Base-by-base conservation (phyloP, 352 stramenopile genomes). In the Globisporangium acanthophoron region DNA sequence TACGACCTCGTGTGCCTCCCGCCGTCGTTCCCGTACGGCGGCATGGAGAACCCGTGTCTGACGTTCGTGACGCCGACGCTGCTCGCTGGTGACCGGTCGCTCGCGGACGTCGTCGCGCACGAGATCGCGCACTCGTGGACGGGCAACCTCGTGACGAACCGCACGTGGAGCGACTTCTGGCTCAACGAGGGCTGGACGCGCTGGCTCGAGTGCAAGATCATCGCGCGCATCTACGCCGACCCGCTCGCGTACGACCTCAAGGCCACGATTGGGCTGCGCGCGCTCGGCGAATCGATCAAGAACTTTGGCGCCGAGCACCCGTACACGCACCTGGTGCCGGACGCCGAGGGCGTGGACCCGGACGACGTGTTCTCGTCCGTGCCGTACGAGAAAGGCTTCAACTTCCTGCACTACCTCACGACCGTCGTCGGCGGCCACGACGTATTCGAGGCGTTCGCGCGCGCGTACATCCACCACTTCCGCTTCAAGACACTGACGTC, bases 131-230 rank as follows among this genome's bases (percentile, higher is more conserved):
- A 98, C 69, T 94, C 70, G 49, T 99, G 97, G 97, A 98, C 92
- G 0, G 97, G 97, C 5, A 99, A 99, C 73, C 64, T 99, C 7
- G 89, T 99, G 15, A 99, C 96, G 9, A 99, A 99, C 80, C 75
- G 76, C 56, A 97, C 88, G 52, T 99, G 88, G 85, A 85, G 86
- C 20, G 87, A 98, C 69, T 99, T 99, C 69, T 99, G 96, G 96
- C 73, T 99, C n/a, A 99, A 99, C 66, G 97, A 99, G 62, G 96
- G 96, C 13, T 99, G 93, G 93, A 99, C 97, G 1, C 88, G 97
- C 58, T 99, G 96, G 84, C 82, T 98, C n/a, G 88, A 99, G 74
- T 82, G 96, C 39, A 98, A 98, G 65, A 98, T 99, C 58, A 96
- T 98, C 77, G 79, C 76, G 3, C 69, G 65, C 5, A 85, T 85